These are phyloP conservation scores for Boehmeria nivea DNA, from an alignment of 306 rosid genomes.

Conservation along the genomic window DNA sequence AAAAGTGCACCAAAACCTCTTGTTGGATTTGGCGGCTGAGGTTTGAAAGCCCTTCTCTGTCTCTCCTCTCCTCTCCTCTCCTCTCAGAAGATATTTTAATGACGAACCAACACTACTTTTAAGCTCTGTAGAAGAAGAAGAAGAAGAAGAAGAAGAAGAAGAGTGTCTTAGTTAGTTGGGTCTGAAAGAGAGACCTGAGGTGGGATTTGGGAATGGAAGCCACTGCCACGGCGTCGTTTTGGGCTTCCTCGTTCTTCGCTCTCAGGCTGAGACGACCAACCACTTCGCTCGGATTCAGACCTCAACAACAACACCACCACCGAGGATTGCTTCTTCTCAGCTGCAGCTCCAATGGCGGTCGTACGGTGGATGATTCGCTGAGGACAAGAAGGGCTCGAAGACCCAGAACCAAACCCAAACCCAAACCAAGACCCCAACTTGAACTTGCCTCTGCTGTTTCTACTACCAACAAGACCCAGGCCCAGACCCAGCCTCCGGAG, in stretches of 20 bases:
- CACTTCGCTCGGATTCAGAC: constrained; percentile 1
- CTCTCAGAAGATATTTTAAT: neutral
- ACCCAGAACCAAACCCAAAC: neutral
- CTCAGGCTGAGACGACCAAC: neutral
- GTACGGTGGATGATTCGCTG: constrained; percentile 13
- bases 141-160: neutral
- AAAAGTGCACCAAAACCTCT: constrained; percentile 29
- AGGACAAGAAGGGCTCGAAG: neutral
- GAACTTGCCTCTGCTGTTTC: neutral
- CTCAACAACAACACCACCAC: constrained; percentile 10
- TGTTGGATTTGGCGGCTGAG: constrained; percentile 30
- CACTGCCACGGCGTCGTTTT: constrained; percentile 6
- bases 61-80: too few relatives aligned
- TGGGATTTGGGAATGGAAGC: neutral
- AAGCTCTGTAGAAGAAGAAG: neutral
- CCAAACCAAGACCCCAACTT: neutral
- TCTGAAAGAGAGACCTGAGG: neutral
- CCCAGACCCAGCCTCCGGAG: neutral
- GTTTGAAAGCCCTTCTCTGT: constrained; percentile 16
- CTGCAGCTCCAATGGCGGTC: constrained; percentile 12
- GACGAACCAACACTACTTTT: too few relatives aligned
- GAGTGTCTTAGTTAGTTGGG: neutral
- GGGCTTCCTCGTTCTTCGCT: constrained; percentile 2
- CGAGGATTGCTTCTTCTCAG: constrained; percentile 19
- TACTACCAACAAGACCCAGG: neutral